These are phyloP conservation scores for Neoascochyta sp. DNA, from an alignment of 2,329 filamentous ascomycete species.

Conservation along the genomic window DNA sequence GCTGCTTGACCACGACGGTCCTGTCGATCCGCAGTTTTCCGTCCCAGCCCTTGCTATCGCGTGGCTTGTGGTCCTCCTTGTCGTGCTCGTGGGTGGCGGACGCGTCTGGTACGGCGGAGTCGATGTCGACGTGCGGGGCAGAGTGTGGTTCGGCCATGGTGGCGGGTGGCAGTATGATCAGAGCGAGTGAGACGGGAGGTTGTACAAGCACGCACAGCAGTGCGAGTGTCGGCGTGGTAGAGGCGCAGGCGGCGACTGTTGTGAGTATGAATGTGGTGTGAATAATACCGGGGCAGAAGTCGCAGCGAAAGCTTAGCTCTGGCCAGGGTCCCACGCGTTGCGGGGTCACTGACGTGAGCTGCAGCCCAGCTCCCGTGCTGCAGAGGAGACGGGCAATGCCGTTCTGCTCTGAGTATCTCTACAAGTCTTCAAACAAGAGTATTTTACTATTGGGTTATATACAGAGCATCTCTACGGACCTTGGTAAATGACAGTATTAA, in stretches of 20 bases:
- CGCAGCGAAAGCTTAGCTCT: constrained; percentile 13
- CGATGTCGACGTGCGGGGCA: constrained; percentile 26
- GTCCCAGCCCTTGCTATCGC: constrained; percentile 65
- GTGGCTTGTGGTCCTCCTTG: constrained; percentile 27
- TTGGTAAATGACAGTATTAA: no score
- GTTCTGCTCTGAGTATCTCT: no score
- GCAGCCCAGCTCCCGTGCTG: no score
- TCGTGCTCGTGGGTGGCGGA: constrained; percentile 17
- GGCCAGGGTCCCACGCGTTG: constrained; percentile 10
- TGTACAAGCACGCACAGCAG: neutral
- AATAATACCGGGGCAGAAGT: constrained; percentile 13
- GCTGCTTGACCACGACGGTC: constrained; percentile 37
- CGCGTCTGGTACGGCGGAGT: constrained; percentile 22
- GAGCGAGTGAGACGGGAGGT: neutral
- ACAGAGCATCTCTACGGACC: no score
- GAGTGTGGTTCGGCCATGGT: constrained; percentile 24
- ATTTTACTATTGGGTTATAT: no score
- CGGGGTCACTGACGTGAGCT: no score
- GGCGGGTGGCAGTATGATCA: neutral
- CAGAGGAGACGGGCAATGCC: no score
- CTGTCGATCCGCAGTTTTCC: constrained; percentile 75
- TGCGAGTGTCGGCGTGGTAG: neutral
- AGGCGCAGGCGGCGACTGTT: no score
- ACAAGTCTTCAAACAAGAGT: no score
- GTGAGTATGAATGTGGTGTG: constrained; percentile 1